Evolutionary conservation across 176 grass and related monocot genomes (phyloP).

Genomic region (Bonia amplexicaulis): DNA sequence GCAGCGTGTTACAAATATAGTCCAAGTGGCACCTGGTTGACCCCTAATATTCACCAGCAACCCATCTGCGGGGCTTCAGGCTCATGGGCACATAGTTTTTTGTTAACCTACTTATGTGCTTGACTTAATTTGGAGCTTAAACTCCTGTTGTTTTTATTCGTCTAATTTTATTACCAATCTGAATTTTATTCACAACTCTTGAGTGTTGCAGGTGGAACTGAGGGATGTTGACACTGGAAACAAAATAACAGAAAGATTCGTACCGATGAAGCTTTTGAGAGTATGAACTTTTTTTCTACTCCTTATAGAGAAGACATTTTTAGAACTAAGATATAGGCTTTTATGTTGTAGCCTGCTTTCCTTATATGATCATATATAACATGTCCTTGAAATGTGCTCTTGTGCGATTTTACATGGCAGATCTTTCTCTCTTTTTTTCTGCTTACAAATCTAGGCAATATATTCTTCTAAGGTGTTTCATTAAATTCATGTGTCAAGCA

Average conservation of each 20-base stretch:
- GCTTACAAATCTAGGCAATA: not conserved
- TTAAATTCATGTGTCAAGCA: not conserved
- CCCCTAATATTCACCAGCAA: too few species aligned
- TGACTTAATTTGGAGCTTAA: too few species aligned
- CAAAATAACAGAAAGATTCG: constrained; percentile 88
- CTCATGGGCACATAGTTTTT: too few species aligned
- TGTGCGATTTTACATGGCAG: not conserved
- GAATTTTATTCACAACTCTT: too few species aligned
- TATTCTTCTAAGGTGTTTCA: not conserved
- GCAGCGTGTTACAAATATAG: too few species aligned
- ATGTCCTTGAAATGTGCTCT: not conserved
- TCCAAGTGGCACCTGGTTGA: too few species aligned
- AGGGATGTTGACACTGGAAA: constrained; percentile 96
- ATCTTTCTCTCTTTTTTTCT: not conserved
- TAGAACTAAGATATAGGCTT: not conserved
- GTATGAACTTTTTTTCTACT: constrained; percentile 38
- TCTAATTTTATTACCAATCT: too few species aligned
- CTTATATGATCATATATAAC: not conserved
- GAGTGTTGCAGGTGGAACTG: too few species aligned
- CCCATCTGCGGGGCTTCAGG: too few species aligned
- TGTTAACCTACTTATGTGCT: too few species aligned
- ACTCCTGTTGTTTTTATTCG: too few species aligned
- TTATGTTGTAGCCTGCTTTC: not conserved
- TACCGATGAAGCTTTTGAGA: constrained; percentile 88
- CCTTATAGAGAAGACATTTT: not conserved